Evolutionary conservation across 805 yeast species (phyloP), one percentile per base, ranked within the genome.

Genomic region (Yamadazyma kitorensis): DNA sequence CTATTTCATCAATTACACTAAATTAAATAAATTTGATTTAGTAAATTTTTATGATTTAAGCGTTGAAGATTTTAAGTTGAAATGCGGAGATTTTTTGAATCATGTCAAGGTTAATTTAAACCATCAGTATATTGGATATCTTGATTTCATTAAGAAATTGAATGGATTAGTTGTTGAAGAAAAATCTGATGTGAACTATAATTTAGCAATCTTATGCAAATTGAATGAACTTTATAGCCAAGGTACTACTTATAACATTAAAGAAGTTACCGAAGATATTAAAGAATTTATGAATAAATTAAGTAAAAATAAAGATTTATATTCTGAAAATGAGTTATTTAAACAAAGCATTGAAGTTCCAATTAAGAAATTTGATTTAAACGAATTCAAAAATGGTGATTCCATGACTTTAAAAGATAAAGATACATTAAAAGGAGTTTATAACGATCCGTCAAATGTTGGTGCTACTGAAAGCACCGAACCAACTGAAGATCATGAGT

Each of bases 361-460:
- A 10, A 34, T 41, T 19, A 41, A 42, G 19, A 48, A 45, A 16
- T 54, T 54, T 33, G 46, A 48, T 35, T 44, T 54, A 20, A 28
- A 40, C 17, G 54, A 49, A 8, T 51, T 50, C 29, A 41, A 35
- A 17, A 39, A 25, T 17, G n/a, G 29, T n/a, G n/a, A n/a, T n/a
- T n/a, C n/a, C n/a, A n/a, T n/a, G n/a, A n/a, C n/a, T n/a, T n/a
- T n/a, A n/a, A n/a, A n/a, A n/a, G 17, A 24, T 7, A 20, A 26
- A 26, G 12, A 7, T 8, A 24, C 4, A 24, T 17, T 24, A 5
- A 15, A 22, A 32, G 20, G 24, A 12, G 18, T 16, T 24, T 34
- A 34, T 15, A 34, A 34, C 12, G 27, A 30, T 22, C 25, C 31
- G 3, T 24, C 29, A 8, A 17, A 4, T 20, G 15, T 32, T 5